Percentiles rank a stretch among this genome's conserved stretches.
phyloP scores from a whole-genome alignment of 2,329 filamentous ascomycete genomes.

The Scopulariopsis brevicaulis region DNA sequence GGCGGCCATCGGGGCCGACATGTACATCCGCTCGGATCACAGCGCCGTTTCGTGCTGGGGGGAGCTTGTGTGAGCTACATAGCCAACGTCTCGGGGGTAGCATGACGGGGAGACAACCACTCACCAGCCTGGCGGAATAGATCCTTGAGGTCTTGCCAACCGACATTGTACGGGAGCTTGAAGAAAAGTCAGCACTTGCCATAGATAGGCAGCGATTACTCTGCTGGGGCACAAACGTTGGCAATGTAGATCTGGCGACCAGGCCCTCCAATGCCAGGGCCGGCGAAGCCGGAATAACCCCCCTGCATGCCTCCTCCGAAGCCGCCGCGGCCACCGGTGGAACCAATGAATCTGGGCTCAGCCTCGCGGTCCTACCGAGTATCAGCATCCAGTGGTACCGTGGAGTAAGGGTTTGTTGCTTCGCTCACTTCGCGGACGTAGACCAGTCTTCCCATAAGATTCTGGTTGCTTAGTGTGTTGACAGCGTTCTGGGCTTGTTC shows the following conservation, averaged over 20 bases:
- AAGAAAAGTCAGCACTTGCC: slow-evolving; percentile 15
- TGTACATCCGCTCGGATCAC: slow-evolving; percentile 96
- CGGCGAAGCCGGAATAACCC: background rate
- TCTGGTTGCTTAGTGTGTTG: slow-evolving; percentile 96
- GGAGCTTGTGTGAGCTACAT: background rate
- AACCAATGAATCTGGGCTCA: slow-evolving; percentile 85
- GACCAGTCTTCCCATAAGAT: slow-evolving; percentile 94
- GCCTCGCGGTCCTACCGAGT: slow-evolving; percentile 77
- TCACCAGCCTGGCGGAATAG: slow-evolving; percentile 95
- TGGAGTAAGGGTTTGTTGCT: slow-evolving; percentile 17
- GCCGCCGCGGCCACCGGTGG: slow-evolving; percentile 44
- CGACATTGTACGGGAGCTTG: slow-evolving; percentile 92
- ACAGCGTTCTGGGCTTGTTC: slow-evolving; percentile 98
- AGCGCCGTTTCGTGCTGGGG: slow-evolving; percentile 48
- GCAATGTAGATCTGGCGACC: slow-evolving; percentile 85
- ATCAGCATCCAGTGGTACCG: background rate
- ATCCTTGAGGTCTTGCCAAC: slow-evolving; percentile 98
- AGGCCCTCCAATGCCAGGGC: slow-evolving; percentile 39
- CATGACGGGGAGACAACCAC: slow-evolving; percentile 21
- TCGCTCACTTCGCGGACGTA: slow-evolving; percentile 81
- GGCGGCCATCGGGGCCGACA: slow-evolving; percentile 77
- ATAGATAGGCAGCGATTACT: background rate
- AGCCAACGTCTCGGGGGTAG: background rate
- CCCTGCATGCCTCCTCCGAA: slow-evolving; percentile 27
- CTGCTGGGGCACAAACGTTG: slow-evolving; percentile 65